Percentiles rank a stretch among this genome's conserved stretches.
Conservation (phyloP, 1,284 basidiomycete genomes). For the Naganishia albida region DNA sequence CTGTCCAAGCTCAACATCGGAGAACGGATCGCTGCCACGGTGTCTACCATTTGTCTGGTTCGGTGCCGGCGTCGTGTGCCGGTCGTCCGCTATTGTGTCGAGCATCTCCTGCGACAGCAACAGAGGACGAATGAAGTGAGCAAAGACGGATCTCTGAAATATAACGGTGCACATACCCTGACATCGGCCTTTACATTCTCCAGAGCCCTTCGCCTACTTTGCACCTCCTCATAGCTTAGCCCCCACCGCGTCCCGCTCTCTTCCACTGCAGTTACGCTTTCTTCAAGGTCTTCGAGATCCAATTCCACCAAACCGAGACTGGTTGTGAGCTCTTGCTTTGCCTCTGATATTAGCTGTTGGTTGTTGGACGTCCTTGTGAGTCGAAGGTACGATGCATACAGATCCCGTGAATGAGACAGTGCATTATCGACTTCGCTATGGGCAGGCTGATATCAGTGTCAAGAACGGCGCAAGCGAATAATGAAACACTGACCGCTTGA, state of each 20-base stretch:
- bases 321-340: conserved; percentile 64
- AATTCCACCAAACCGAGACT: conserved; percentile 74
- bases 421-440: conserved; percentile 33
- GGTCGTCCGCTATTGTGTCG: neutral
- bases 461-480: neutral
- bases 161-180: conserved; percentile 47
- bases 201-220: conserved; percentile 71
- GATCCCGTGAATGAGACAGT: conserved; percentile 14
- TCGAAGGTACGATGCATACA: conserved; percentile 29
- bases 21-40: conserved; percentile 20
- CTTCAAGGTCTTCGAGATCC: conserved; percentile 82
- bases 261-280: conserved; percentile 81
- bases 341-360: conserved; percentile 34
- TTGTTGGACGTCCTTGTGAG: conserved; percentile 24
- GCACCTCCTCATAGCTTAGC: conserved; percentile 71
- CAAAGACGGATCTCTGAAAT: neutral
- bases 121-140: neutral
- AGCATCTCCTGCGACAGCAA: neutral
- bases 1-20: conserved; percentile 28
- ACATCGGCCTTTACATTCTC: conserved; percentile 76
- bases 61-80: neutral
- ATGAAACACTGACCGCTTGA: conserved; percentile 25
- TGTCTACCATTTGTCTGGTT: conserved; percentile 1
- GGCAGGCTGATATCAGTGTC: neutral
- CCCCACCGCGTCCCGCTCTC: conserved; percentile 81